Base-by-base conservation (phyloP, 2,329 filamentous ascomycete genomes). In the Xylariaceae sp. region DNA sequence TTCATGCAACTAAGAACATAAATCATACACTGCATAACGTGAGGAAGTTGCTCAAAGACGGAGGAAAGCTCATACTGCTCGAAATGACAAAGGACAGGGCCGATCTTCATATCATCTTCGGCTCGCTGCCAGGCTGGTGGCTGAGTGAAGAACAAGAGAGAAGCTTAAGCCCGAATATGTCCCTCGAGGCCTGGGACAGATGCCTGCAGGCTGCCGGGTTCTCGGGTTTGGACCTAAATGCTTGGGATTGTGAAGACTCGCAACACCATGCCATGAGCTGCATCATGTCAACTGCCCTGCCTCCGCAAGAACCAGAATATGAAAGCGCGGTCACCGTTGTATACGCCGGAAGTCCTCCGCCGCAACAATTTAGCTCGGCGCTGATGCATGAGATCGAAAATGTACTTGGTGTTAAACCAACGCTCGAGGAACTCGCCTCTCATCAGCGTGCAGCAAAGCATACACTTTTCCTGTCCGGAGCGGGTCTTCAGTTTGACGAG, bases 61-160 rank as follows among this genome's bases (percentile, higher is more conserved):
- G 59, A 2, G 59, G 59, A 2, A 54, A 56, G 34, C 22, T 61
- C 18, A 14, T 61, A n/a, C 42, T 61, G 7, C 50, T 50, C 19
- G 57, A 59, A 17, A 51, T 42, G 31, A 58, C 53, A 9, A 53
- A 53, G 14, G 55, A 55, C 13, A 46, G 42, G 11, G 45, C 48
- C 18, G 50, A 49, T 28, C 42, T 53, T 19, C 56, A 58, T 45
- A 40, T 60, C 12, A 50, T 58, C 12, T 71, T 71, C 45, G 70
- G 70, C 6, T 58, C 63, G 10, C 59, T 73, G 11, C 57, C 66
- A 3, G 70, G 69, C n/a, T 73, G 71, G 70, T 73, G 71, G 70
- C 59, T 69, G 4, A 63, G 61, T 4, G 58, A 64, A 42, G 63
- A 67, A 43, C 49, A 59, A n/a, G 57, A 66, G 43, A 50, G 65